Evolutionary conservation across 495 filamentous ascomycete genomes (phyloP).

Genomic region (Daldinia caldariorum): DNA sequence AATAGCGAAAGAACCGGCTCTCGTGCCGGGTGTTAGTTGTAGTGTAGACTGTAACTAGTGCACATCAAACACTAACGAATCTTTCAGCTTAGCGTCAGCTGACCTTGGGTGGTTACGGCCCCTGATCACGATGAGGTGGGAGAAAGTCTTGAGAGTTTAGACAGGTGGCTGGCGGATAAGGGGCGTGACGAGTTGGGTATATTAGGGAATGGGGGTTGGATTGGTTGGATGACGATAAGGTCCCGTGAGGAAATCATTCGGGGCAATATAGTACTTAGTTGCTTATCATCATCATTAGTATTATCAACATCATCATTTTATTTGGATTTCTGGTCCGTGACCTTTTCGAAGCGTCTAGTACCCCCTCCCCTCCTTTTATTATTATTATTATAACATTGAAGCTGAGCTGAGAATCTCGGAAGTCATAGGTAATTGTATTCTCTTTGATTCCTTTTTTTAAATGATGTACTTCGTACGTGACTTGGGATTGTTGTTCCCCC

Average conservation of each 20-base stretch:
- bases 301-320: not conserved
- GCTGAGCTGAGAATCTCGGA: no score
- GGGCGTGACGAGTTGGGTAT: slow-evolving; percentile 29
- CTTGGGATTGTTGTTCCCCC: not conserved
- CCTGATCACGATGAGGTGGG: slow-evolving; percentile 25
- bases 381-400: no score
- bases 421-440: not conserved
- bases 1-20: slow-evolving; percentile 27
- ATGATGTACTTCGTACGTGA: not conserved
- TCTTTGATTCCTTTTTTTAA: not conserved
- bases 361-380: not conserved
- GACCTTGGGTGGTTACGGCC: slow-evolving; percentile 25
- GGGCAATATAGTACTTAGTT: not conserved
- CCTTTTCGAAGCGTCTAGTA: not conserved
- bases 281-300: no score
- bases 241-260: slow-evolving; percentile 42
- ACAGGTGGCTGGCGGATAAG: slow-evolving; percentile 21
- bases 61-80: not conserved
- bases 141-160: slow-evolving; percentile 8
- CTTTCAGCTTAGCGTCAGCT: slow-evolving; percentile 28
- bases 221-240: slow-evolving; percentile 19
- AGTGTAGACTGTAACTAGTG: not conserved
- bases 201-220: slow-evolving; percentile 17
- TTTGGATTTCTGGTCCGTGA: not conserved
- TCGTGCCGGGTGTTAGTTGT: slow-evolving; percentile 19